phyloP scores from a whole-genome alignment of 2,329 filamentous ascomycete species.

The Juglanconis juglandina region DNA sequence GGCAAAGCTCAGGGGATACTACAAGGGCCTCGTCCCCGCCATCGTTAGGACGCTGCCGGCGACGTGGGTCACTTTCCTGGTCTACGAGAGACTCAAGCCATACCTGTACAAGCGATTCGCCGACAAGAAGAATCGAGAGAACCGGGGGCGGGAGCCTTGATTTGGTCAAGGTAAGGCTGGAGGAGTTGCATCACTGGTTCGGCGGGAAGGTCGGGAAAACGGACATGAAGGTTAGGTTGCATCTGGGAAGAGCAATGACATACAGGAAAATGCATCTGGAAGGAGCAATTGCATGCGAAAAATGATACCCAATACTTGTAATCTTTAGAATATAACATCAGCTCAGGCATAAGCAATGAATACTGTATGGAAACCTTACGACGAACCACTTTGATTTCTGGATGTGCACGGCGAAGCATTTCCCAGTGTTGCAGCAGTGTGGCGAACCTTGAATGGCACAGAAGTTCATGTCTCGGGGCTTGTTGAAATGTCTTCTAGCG shows the following conservation, averaged over 20 bases:
- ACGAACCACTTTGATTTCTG: no score
- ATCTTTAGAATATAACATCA: neutral
- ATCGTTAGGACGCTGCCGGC: constrained; percentile 88
- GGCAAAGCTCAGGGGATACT: constrained; percentile 81
- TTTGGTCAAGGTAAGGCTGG: neutral
- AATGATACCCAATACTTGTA: constrained; percentile 1
- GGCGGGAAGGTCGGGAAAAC: no score
- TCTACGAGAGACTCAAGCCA: constrained; percentile 89
- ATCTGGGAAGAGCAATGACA: neutral
- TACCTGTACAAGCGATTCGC: constrained; percentile 45
- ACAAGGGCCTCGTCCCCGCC: constrained; percentile 84
- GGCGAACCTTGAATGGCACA: no score
- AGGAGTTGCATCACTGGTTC: neutral
- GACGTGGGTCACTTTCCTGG: constrained; percentile 93
- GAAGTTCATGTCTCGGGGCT: no score
- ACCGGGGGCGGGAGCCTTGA: neutral
- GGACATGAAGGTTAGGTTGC: neutral
- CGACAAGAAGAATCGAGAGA: neutral
- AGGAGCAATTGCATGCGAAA: neutral
- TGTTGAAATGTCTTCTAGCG: no score
- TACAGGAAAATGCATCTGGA: neutral
- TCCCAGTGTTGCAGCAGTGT: no score
- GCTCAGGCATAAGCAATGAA: neutral
- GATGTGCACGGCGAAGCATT: no score
- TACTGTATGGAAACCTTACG: neutral